phyloP scores from a whole-genome alignment of 306 rosid genomes.

The Trifolium repens region DNA sequence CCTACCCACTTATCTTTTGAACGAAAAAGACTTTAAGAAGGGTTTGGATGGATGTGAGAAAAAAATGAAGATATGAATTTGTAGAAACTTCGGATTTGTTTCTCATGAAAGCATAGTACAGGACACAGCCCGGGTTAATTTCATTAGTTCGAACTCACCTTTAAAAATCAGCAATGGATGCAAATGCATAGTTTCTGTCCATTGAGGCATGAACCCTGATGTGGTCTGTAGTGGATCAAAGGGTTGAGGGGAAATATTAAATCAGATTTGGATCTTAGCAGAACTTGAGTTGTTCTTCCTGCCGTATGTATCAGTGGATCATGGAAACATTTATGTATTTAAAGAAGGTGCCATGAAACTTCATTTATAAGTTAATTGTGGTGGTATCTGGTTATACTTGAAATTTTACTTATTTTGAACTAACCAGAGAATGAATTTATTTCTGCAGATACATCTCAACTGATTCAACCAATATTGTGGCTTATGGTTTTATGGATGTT shows the following conservation, averaged over 20 bases:
- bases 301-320: background rate
- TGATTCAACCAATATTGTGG: slow-evolving; percentile 60
- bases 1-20: no score
- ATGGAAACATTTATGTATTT: slow-evolving; percentile 13
- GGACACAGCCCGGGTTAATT: background rate
- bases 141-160: slow-evolving; percentile 16
- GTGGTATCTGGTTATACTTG: slow-evolving; percentile 15
- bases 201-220: slow-evolving; percentile 3
- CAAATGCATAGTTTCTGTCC: background rate
- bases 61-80: no score
- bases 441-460: slow-evolving; percentile 67
- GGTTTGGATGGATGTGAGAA: no score
- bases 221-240: slow-evolving; percentile 14
- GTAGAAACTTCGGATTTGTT: no score
- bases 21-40: no score
- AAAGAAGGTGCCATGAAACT: slow-evolving; percentile 15
- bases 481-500: slow-evolving; percentile 76
- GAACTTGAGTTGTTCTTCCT: slow-evolving; percentile 15
- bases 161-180: slow-evolving; percentile 7
- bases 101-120: background rate
- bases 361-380: slow-evolving; percentile 14
- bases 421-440: slow-evolving; percentile 39
- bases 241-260: slow-evolving; percentile 8
- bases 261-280: slow-evolving; percentile 2
- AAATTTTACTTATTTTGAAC: slow-evolving; percentile 27